These are phyloP conservation scores for Lentinula lateritia DNA, from an alignment of 768 basidiomycete species.

Conservation along the genomic window DNA sequence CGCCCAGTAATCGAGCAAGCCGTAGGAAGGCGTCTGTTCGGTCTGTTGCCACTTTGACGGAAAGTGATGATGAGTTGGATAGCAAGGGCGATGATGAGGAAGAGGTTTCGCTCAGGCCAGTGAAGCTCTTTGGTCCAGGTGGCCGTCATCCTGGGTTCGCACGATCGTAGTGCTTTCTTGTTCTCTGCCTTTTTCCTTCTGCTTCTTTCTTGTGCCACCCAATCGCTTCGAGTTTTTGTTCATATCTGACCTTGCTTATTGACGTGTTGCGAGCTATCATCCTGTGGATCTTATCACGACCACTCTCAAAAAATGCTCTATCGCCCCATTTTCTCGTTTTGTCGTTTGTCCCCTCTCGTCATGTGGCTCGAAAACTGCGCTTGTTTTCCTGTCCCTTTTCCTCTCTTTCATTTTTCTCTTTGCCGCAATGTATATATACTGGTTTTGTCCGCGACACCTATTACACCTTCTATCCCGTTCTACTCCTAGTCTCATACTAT, in stretches of 20 bases:
- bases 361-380: not conserved
- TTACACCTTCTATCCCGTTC: not conserved
- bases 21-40: not conserved
- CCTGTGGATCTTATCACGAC: not conserved
- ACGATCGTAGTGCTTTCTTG: not conserved
- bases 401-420: not conserved
- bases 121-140: conserved; percentile 1
- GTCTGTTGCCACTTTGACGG: not conserved
- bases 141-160: not conserved
- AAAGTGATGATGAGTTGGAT: conserved; percentile 6
- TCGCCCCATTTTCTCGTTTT: not conserved
- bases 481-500: not conserved
- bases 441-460: conserved; percentile 6
- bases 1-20: not conserved
- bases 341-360: not conserved
- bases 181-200: not conserved
- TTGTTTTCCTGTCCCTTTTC: not conserved
- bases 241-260: not conserved
- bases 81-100: not conserved
- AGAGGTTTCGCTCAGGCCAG: not conserved
- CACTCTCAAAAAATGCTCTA: not conserved
- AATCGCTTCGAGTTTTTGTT: not conserved
- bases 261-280: no score
- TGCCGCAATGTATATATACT: not conserved
- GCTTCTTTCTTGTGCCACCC: not conserved